phyloP scores from a whole-genome alignment of 257 asterid genomes.

The Avicennia marina region DNA sequence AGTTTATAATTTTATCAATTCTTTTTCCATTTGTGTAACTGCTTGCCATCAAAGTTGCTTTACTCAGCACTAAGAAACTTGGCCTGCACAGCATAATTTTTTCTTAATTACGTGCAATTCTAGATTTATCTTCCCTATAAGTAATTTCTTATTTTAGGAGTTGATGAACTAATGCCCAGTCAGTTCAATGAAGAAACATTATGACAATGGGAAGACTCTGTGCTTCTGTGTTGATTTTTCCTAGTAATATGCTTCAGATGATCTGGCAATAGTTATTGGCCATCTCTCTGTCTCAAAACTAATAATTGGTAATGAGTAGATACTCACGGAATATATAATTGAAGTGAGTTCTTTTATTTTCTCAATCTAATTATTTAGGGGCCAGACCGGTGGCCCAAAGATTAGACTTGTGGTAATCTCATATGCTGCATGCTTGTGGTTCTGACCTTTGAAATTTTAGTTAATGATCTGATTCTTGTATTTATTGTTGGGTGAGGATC shows the following conservation, averaged over 20 bases:
- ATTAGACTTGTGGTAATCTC: too few relatives aligned
- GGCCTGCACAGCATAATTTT: neutral
- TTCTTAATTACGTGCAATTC: too few relatives aligned
- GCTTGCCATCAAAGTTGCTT: constrained; percentile 12
- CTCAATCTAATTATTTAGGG: too few relatives aligned
- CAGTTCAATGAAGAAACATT: constrained; percentile 3
- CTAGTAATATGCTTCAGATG: neutral
- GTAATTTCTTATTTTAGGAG: constrained; percentile 1
- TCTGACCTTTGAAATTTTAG: too few relatives aligned
- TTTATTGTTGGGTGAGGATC: too few relatives aligned
- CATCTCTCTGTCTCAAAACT: neutral
- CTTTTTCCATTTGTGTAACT: neutral
- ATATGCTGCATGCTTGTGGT: too few relatives aligned
- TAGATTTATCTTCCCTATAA: neutral
- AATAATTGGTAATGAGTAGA: too few relatives aligned
- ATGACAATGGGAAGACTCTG: neutral
- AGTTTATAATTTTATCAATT: neutral
- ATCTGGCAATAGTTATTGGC: constrained; percentile 2
- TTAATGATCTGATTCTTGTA: too few relatives aligned
- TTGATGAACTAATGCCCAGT: too few relatives aligned
- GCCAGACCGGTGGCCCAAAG: too few relatives aligned
- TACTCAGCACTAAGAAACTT: neutral
- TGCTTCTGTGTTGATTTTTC: neutral
- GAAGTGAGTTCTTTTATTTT: too few relatives aligned
- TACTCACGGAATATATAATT: too few relatives aligned